Percentiles rank a stretch among this genome's conserved stretches.
phyloP scores from a whole-genome alignment of 2,329 filamentous ascomycete genomes.

The Ophiostoma novo-ulmi region DNA sequence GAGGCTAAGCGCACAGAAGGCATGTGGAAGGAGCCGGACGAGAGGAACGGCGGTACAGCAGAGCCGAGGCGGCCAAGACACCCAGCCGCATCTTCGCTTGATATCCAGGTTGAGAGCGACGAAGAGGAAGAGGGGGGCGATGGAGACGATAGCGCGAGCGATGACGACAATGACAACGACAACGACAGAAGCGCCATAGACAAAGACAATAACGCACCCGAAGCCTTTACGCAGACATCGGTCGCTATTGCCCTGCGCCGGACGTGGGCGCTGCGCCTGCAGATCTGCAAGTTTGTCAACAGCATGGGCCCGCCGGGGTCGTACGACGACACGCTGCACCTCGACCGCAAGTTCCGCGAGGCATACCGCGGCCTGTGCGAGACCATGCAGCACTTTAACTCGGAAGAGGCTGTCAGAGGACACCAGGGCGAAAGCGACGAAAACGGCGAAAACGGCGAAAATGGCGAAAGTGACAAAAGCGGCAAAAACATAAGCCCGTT shows the following conservation, averaged over 20 bases:
- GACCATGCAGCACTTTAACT: slow-evolving; percentile 31
- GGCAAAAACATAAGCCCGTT: not conserved
- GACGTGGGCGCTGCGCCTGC: slow-evolving; percentile 41
- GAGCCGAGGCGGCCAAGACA: too few species aligned
- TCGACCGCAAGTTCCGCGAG: slow-evolving; percentile 42
- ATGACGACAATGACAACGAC: not conserved
- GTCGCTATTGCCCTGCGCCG: slow-evolving; percentile 43
- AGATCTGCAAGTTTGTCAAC: slow-evolving; percentile 44
- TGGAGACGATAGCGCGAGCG: not conserved
- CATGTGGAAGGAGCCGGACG: not conserved
- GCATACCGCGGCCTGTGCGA: slow-evolving; percentile 36
- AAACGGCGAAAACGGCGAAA: not conserved
- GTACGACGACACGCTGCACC: slow-evolving; percentile 44
- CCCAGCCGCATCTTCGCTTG: too few species aligned
- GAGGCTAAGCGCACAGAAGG: not conserved
- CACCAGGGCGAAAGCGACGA: too few species aligned
- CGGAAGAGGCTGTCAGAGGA: too few species aligned
- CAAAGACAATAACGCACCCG: too few species aligned
- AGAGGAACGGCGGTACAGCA: not conserved
- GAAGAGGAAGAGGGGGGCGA: not conserved
- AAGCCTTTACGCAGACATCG: slow-evolving; percentile 42
- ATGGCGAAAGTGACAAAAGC: not conserved
- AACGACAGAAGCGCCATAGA: not conserved
- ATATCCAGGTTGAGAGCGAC: not conserved
- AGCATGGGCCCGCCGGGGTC: slow-evolving; percentile 40